These are phyloP conservation scores for Xerocomus cyaneibrunnescens DNA, from an alignment of 1,284 basidiomycete genomes.

Conservation along the genomic window DNA sequence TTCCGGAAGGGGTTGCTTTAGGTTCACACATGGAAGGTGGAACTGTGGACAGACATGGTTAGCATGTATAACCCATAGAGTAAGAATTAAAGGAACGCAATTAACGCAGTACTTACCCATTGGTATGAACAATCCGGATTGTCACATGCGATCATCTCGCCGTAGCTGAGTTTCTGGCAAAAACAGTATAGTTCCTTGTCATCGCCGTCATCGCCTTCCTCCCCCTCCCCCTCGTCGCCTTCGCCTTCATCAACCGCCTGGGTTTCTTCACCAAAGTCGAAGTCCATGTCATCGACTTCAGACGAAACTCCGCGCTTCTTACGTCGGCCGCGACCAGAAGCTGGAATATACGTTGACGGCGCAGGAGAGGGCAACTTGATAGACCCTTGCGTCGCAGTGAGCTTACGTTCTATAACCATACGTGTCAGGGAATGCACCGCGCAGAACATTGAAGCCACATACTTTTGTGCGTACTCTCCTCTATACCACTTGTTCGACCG, in stretches of 20 bases:
- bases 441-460: constrained; percentile 5
- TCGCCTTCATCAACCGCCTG: constrained; percentile 43
- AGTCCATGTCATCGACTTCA: constrained; percentile 36
- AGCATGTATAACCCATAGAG: constrained; percentile 10
- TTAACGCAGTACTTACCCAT: constrained; percentile 53
- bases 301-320: constrained; percentile 41
- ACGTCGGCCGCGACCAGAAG: constrained; percentile 37
- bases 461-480: constrained; percentile 35
- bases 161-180: constrained; percentile 64
- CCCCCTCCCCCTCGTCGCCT: constrained; percentile 48
- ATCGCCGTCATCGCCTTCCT: constrained; percentile 48
- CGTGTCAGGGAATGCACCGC: constrained; percentile 3
- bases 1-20: constrained; percentile 60
- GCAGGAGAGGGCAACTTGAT: constrained; percentile 42
- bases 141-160: constrained; percentile 75
- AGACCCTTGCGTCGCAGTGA: constrained; percentile 30
- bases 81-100: constrained; percentile 5
- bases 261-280: constrained; percentile 34
- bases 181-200: constrained; percentile 64
- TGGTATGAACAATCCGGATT: constrained; percentile 65
- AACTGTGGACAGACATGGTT: constrained; percentile 42
- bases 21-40: constrained; percentile 59
- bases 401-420: constrained; percentile 30
- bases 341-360: constrained; percentile 30
- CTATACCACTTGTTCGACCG: constrained; percentile 19